A percentile compares a stretch with the other conserved stretches of the same genome.
These are phyloP conservation scores for Lentinula guzmanii DNA, from an alignment of 768 basidiomycete species.

Conservation along the genomic window DNA sequence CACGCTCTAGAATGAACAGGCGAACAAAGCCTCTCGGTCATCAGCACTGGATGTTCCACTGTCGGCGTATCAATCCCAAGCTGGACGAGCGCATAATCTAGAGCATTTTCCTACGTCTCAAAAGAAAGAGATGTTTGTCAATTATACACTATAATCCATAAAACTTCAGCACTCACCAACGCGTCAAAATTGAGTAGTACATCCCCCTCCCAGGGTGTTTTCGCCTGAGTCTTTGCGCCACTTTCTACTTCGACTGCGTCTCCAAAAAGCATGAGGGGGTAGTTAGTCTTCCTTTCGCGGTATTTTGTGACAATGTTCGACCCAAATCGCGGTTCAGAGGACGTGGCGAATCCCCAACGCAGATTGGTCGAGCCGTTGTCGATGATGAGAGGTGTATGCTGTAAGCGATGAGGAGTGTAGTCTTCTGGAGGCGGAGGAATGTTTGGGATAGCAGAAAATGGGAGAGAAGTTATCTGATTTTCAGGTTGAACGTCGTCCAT, in stretches of 20 bases:
- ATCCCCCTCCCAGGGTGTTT: conserved; percentile 92
- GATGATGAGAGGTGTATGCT: conserved; percentile 66
- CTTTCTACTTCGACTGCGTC: conserved; percentile 84
- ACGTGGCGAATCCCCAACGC: conserved; percentile 78
- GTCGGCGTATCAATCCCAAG: conserved; percentile 74
- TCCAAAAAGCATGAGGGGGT: conserved; percentile 81
- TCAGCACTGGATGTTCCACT: conserved; percentile 84
- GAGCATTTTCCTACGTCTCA: conserved; percentile 77
- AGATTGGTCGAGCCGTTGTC: conserved; percentile 85
- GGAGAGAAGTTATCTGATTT: background rate
- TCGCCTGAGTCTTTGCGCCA: conserved; percentile 70
- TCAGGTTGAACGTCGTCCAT: background rate
- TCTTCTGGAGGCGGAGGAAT: conserved; percentile 30
- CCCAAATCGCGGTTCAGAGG: conserved; percentile 47
- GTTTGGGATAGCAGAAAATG: conserved; percentile 21
- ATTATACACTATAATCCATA: background rate
- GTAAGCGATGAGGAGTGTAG: conserved; percentile 45
- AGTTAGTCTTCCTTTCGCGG: conserved; percentile 83
- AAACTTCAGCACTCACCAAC: conserved; percentile 49
- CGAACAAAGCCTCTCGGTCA: conserved; percentile 88
- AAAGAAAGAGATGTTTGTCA: background rate
- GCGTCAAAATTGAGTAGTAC: conserved; percentile 88
- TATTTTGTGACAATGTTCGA: conserved; percentile 79
- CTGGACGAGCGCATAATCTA: conserved; percentile 88
- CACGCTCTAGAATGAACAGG: conserved; percentile 84